Base-by-base conservation (phyloP, 805 yeast genomes). In the Saccharomycopsis guyanensis region DNA sequence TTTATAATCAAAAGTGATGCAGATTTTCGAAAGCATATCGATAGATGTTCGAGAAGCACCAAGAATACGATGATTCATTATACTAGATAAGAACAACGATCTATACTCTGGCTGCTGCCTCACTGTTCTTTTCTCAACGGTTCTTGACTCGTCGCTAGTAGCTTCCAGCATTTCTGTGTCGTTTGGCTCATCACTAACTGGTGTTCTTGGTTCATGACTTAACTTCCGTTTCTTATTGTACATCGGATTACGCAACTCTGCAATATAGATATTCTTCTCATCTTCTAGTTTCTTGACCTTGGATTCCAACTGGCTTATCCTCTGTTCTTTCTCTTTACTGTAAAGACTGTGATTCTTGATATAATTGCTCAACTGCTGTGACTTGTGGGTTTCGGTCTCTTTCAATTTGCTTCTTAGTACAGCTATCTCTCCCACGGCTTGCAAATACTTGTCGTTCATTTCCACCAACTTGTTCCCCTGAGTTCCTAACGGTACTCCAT, bases 341-440 rank as follows among this genome's bases (percentile, higher is more conserved):
- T 53, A 24, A 8, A 64, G 23, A 20, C 61, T 57, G 3, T 57
- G 52, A 3, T 62, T 52, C 19, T 60, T 61, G 3, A 55, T 52
- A 3, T 51, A 49, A 5, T 47, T 49, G 27, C 56, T 50, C 22
- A 65, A 56, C 52, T 75, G 79, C 1, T 60, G 61, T 4, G 64
- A 64, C 36, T 65, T 65, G 41, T 65, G 68, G 22, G 57, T 57
- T 42, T 72, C 74, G 2, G 75, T 51, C 36, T 72, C 70, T 18
- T 71, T 64, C 18, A 84, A 63, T 55, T 80, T 86, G 7, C 81
- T 76, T 45, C 94, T 68, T 15, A 89, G 66, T 31, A 88, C 80
- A 12, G 93, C 80, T 32, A 85, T 79, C 57, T 89, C 96, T 2
- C 97, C 97, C 46, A 75, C 75, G 3, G 86, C 82, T 31, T 71